Evolutionary conservation across 306 rosid genomes (phyloP).

Genomic region (Bauhinia variegata): DNA sequence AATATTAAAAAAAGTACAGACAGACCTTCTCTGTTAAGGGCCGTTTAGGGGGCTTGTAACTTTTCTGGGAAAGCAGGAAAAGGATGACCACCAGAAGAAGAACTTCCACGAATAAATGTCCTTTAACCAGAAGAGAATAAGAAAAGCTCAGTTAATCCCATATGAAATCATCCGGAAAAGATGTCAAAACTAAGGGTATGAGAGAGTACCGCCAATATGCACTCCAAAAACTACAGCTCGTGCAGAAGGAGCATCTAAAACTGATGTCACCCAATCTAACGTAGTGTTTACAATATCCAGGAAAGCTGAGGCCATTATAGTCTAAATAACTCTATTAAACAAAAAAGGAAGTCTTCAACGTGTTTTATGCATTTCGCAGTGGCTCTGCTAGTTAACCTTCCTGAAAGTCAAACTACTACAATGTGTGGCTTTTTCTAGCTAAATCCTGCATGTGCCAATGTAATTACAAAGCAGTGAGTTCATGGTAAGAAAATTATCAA

Average conservation of each 20-base stretch:
- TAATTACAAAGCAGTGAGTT: background rate
- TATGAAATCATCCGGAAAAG: background rate
- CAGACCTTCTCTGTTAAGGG: slow-evolving; percentile 86
- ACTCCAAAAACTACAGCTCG: slow-evolving; percentile 90
- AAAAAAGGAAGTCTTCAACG: slow-evolving; percentile 38
- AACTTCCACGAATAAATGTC: slow-evolving; percentile 84
- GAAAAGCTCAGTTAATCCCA: slow-evolving; percentile 1
- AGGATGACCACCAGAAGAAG: slow-evolving; percentile 81
- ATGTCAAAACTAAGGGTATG: slow-evolving; percentile 2
- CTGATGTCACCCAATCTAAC: slow-evolving; percentile 61
- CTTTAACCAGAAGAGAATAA: slow-evolving; percentile 48
- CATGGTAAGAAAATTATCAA: background rate
- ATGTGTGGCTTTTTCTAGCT: background rate
- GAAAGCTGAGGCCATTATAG: slow-evolving; percentile 58
- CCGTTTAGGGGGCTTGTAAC: slow-evolving; percentile 96
- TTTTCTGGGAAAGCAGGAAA: slow-evolving; percentile 87
- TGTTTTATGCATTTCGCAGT: slow-evolving; percentile 32
- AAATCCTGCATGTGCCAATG: slow-evolving; percentile 36
- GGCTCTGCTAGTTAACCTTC: slow-evolving; percentile 12
- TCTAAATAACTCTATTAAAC: slow-evolving; percentile 36
- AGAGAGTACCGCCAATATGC: slow-evolving; percentile 73
- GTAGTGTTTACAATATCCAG: slow-evolving; percentile 56
- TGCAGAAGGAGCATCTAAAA: slow-evolving; percentile 80
- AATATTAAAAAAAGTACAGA: background rate
- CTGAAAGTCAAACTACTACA: slow-evolving; percentile 19